Evolutionary conservation across 352 stramenopile species (phyloP).

Genomic region (Thraustochytrium sp.): DNA sequence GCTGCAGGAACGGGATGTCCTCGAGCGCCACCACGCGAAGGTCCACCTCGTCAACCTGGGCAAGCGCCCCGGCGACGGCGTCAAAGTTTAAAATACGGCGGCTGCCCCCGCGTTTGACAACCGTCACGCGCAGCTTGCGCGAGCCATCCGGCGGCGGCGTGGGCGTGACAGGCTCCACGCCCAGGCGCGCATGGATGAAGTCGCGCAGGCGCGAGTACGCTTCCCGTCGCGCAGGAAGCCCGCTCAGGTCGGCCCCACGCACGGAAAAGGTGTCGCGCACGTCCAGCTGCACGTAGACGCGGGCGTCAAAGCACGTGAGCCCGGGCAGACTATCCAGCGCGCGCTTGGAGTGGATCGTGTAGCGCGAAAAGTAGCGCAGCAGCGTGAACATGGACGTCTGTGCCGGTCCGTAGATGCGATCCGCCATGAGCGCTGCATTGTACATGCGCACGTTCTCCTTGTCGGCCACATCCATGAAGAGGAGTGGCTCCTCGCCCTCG

Average conservation of each 20-base stretch:
- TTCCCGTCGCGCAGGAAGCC: not conserved
- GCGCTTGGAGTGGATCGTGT: constrained; percentile 5
- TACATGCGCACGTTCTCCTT: not conserved
- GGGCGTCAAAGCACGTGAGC: not conserved
- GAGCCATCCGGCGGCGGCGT: not conserved
- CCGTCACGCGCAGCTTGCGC: not conserved
- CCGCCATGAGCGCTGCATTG: not conserved
- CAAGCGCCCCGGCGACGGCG: not conserved
- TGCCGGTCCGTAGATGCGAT: not conserved
- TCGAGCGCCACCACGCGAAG: not conserved
- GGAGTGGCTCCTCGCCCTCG: not conserved
- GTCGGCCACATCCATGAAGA: not conserved
- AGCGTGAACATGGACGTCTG: not conserved
- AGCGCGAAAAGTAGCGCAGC: not conserved
- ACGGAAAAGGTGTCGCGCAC: not conserved
- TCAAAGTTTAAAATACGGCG: not conserved
- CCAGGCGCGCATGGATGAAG: not conserved
- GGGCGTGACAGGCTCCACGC: not conserved
- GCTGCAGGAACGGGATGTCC: not conserved
- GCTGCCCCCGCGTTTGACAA: not conserved
- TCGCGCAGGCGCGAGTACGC: not conserved
- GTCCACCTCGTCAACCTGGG: not conserved
- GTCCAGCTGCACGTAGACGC: not conserved
- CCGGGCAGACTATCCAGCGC: not conserved
- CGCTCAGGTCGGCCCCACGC: not conserved